A percentile compares a stretch with the other conserved stretches of the same genome.
Evolutionary conservation across 164 flowering plant species (phyloP).

Genomic region (Akebia trifoliata): DNA sequence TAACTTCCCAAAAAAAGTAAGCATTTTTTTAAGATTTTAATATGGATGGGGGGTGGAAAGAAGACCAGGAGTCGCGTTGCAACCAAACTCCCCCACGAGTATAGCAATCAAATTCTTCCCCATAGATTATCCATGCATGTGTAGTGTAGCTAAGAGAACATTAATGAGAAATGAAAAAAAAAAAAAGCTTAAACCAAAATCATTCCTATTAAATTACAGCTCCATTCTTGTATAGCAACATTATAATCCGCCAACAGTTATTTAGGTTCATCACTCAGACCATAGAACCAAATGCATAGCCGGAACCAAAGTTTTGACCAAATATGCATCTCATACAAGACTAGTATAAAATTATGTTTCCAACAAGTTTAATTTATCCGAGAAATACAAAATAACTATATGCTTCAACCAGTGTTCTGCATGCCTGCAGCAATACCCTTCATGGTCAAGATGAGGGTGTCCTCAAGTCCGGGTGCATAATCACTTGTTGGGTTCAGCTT

Average conservation of each 20-base stretch:
- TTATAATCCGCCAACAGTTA: background rate
- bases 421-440: slow-evolving; percentile 99
- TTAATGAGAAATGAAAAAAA: no score
- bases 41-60: no score
- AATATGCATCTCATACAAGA: background rate
- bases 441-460: slow-evolving; percentile 97
- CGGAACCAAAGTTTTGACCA: background rate
- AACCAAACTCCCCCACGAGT: no score
- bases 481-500: slow-evolving; percentile 89
- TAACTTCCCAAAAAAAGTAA: no score
- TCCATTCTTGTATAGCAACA: background rate
- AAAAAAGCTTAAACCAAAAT: no score
- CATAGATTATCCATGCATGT: no score
- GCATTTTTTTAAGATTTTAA: no score
- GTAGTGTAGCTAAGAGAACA: no score
- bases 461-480: slow-evolving; percentile 97
- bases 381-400: background rate
- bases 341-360: background rate
- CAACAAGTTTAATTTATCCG: background rate
- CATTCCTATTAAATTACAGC: no score
- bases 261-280: background rate
- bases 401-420: slow-evolving; percentile 88
- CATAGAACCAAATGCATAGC: background rate
- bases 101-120: no score
- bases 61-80: no score